Evolutionary conservation across 169 alveolate genomes (phyloP).

Genomic region (Eimeria acervulina): DNA sequence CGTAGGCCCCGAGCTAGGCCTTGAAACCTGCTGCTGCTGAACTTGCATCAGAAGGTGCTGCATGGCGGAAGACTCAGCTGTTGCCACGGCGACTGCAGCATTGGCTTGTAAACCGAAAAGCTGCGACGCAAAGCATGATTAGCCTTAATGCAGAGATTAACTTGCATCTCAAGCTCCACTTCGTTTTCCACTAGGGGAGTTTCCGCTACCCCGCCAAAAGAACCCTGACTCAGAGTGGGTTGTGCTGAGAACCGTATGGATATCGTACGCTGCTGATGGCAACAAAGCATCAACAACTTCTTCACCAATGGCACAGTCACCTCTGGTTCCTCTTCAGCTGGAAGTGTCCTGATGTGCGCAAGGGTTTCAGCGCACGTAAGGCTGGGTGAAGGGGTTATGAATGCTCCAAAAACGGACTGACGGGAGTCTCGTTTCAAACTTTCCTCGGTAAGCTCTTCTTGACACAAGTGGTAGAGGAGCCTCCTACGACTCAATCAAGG

Average conservation of each 20-base stretch:
- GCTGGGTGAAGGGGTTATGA: conserved; percentile 46
- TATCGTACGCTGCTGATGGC: neutral
- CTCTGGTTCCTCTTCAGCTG: conserved; percentile 58
- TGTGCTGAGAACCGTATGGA: neutral
- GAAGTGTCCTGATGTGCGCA: conserved; percentile 46
- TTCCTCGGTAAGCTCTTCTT: conserved; percentile 52
- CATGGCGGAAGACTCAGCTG: conserved; percentile 55
- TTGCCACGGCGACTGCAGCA: conserved; percentile 72
- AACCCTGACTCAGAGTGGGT: neutral
- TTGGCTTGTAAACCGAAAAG: conserved; percentile 67
- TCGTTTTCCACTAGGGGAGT: neutral
- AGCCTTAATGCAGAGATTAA: neutral
- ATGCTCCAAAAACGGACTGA: conserved; percentile 27
- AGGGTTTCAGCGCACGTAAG: conserved; percentile 60
- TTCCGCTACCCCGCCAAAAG: neutral
- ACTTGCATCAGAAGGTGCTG: conserved; percentile 66
- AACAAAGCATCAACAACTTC: neutral
- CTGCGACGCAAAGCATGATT: conserved; percentile 20
- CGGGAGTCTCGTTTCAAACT: neutral
- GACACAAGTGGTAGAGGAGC: conserved; percentile 55
- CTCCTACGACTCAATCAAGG: conserved; percentile 12
- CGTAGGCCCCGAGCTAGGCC: neutral
- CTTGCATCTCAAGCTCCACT: neutral
- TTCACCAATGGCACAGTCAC: neutral
- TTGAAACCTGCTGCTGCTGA: conserved; percentile 60